Evolutionary conservation across 1,139 yeast genomes (phyloP), one percentile per base, ranked within the genome.

Genomic region (Diutina mesorugosa): DNA sequence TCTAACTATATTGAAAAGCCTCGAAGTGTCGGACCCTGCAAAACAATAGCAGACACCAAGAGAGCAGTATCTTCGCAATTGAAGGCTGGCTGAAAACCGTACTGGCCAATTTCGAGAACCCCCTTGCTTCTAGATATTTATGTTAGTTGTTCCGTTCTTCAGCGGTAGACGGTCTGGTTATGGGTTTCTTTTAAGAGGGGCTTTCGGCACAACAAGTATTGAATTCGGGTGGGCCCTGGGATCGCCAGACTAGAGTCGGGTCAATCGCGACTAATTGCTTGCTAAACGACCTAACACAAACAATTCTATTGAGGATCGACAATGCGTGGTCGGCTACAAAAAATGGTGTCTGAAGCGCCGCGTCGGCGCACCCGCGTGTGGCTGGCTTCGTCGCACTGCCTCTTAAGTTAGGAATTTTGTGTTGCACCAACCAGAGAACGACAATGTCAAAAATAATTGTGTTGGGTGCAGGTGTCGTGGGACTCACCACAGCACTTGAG

Each of bases 381-480:
- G 41, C 41, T 35, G 41, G 41, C 41, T 35, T 10, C 6, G 12
- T 35, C 41, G 41, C 41, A 35, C 41, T 10, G 41, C 41, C 41
- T 35, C 41, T 35, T 35, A 35, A 35, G 14, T 35, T 9, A 16
- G 14, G 14, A 10, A n/a, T 10, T 35, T n/a, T 8, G n/a, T 6
- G 14, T 12, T 35, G 41, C 12, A 45, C 47, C 47, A 45, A 8
- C 26, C 12, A 18, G 8, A 7, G 8, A 10, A 16, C 21, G 8
- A n/a, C 30, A 21, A 50, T 50, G 53, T 4, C 53, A 4, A 50
- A 16, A n/a, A 28, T 55, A 3, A 47, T 55, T 9, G 56, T 55
- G 5, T 7, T 55, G 6, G 56, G 56, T 7, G 56, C 56, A 18
- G 56, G 56, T 4, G 56, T 55, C 18, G 14, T 47, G 12, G 56